A percentile compares a stretch with the other conserved stretches of the same genome.
Conservation (phyloP, 2,329 filamentous ascomycete genomes). For the Pseudohalonectria lignicola region DNA sequence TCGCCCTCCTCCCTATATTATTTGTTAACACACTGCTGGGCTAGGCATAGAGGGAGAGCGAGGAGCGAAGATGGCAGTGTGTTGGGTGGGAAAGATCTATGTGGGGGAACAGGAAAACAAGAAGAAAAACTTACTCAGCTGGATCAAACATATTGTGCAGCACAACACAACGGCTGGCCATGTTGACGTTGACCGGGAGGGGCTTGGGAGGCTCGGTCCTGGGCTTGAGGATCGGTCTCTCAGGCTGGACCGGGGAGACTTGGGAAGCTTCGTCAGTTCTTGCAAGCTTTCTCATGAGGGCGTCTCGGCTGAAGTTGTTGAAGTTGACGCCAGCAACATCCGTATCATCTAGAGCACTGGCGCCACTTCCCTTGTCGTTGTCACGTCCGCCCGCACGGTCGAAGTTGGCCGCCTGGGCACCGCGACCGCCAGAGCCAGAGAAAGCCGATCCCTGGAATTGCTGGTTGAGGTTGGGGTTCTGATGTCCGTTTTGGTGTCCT, state of each 20-base stretch:
- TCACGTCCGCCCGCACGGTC: constrained; percentile 84
- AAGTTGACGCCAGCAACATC: constrained; percentile 98
- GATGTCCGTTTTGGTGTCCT: constrained; percentile 25
- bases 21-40: constrained; percentile 22
- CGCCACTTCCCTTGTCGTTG: constrained; percentile 80
- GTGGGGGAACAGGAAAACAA: neutral
- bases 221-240: constrained; percentile 63
- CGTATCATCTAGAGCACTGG: constrained; percentile 91
- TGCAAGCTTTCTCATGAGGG: constrained; percentile 96
- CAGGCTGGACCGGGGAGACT: constrained; percentile 44
- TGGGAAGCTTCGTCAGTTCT: constrained; percentile 77
- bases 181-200: constrained; percentile 75
- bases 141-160: constrained; percentile 94
- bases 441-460: constrained; percentile 84
- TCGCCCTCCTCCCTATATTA: constrained; percentile 67
- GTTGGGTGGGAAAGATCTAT: neutral
- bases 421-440: constrained; percentile 79
- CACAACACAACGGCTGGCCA: constrained; percentile 87
- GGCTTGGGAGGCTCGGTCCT: constrained; percentile 72
- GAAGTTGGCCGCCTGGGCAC: constrained; percentile 75
- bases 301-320: constrained; percentile 97
- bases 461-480: constrained; percentile 32
- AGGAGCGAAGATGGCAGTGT: too few species aligned
- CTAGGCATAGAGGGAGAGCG: too few species aligned
- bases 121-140: constrained; percentile 57